These are phyloP conservation scores for Fraxinus paxiana DNA, from an alignment of 305 asterid genomes.

Conservation along the genomic window DNA sequence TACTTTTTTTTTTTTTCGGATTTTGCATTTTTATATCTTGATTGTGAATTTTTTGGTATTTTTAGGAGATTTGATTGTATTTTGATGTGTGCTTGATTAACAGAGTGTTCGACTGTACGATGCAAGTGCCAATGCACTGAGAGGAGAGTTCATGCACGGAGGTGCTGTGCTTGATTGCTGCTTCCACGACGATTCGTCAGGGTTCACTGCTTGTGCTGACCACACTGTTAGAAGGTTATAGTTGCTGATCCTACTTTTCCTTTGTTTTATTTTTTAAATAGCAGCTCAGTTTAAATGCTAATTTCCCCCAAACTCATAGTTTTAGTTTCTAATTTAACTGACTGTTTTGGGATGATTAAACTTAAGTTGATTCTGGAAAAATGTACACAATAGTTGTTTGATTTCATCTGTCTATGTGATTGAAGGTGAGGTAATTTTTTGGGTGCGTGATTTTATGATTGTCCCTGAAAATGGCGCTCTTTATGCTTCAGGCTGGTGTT, in stretches of 20 bases:
- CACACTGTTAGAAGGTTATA: constrained; percentile 72
- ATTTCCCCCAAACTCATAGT: background rate
- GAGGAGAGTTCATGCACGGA: constrained; percentile 85
- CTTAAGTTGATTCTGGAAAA: background rate
- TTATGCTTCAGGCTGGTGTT: constrained; percentile 62
- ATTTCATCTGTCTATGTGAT: background rate
- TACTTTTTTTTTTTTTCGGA: background rate
- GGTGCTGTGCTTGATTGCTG: constrained; percentile 87
- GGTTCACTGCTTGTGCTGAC: constrained; percentile 80
- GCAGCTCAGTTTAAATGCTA: background rate
- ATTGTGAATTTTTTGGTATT: background rate
- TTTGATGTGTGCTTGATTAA: constrained; percentile 4
- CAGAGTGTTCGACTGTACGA: constrained; percentile 85
- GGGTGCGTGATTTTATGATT: background rate
- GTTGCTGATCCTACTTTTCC: background rate
- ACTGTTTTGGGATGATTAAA: background rate
- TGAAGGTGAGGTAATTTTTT: background rate
- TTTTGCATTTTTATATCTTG: constrained; percentile 5
- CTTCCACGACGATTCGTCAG: constrained; percentile 95
- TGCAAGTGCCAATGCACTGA: constrained; percentile 70
- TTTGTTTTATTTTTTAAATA: background rate
- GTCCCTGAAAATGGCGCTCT: constrained; percentile 17
- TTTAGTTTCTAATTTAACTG: background rate
- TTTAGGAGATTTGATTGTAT: background rate
- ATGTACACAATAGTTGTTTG: background rate